Conservation (phyloP, 148 eudicot genomes). For the Camellia lanceoleosa region DNA sequence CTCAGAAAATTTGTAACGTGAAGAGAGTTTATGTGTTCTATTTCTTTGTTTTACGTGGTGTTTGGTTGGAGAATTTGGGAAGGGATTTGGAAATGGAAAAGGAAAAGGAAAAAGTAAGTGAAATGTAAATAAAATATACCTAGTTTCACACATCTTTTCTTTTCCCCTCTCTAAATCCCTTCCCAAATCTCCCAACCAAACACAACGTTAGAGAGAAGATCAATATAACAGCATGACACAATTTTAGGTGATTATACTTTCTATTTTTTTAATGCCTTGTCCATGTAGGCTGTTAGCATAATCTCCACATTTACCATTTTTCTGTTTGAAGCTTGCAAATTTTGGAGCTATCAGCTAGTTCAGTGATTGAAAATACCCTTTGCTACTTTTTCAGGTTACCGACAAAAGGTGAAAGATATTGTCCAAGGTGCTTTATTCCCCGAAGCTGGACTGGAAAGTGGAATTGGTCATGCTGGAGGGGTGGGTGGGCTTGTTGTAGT, state of each 20-base stretch:
- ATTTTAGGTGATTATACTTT: neutral
- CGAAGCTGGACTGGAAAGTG: slow-evolving; percentile 67
- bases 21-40: no score
- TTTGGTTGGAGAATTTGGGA: no score
- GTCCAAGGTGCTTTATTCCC: slow-evolving; percentile 89
- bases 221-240: no score
- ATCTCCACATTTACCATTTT: neutral
- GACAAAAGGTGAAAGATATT: slow-evolving; percentile 63
- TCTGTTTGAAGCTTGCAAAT: slow-evolving; percentile 1
- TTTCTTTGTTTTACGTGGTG: no score
- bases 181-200: no score
- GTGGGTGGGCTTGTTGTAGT: slow-evolving; percentile 85
- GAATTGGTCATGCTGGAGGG: slow-evolving; percentile 83
- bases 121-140: no score
- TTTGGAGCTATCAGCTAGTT: slow-evolving; percentile 8
- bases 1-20: no score
- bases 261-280: neutral
- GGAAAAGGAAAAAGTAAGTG: no score
- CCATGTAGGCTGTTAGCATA: neutral
- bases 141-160: no score
- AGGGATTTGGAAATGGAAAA: no score
- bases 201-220: no score
- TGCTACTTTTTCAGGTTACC: slow-evolving; percentile 51
- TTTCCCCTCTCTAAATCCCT: no score
- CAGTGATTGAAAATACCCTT: neutral